Conservation (phyloP, 2,329 filamentous ascomycete species). For the Ascochyta rabiei region DNA sequence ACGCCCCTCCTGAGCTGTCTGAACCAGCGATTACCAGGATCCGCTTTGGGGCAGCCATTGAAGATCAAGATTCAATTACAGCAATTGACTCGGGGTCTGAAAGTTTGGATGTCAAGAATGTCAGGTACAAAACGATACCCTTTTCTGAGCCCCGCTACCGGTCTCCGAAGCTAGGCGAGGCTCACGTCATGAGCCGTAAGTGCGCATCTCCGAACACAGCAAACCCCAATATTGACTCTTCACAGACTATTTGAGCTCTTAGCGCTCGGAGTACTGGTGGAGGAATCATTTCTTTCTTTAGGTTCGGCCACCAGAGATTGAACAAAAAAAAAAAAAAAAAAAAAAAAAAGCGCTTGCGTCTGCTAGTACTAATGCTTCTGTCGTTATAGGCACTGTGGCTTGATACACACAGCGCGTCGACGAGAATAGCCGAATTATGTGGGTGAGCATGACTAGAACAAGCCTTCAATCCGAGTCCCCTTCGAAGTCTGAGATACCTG, state of each 20-base stretch:
- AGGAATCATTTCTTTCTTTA: no score
- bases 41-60: constrained; percentile 50
- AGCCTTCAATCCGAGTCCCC: constrained; percentile 52
- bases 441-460: no score
- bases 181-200: constrained; percentile 27
- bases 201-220: neutral
- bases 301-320: no score
- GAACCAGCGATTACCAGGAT: constrained; percentile 87
- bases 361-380: neutral
- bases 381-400: neutral
- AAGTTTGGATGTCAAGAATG: constrained; percentile 11
- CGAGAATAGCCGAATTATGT: no score
- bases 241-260: neutral
- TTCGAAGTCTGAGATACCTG: constrained; percentile 53
- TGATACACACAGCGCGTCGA: neutral
- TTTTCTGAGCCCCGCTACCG: constrained; percentile 32
- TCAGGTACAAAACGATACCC: constrained; percentile 14
- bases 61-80: neutral
- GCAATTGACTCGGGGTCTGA: neutral
- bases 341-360: neutral
- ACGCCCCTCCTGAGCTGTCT: constrained; percentile 90
- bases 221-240: neutral
- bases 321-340: no score
- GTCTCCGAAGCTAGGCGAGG: constrained; percentile 32
- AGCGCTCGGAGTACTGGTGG: neutral